Percentiles rank a stretch among this genome's conserved stretches.
Evolutionary conservation across 179 eudicot genomes (phyloP).

Genomic region (Silene vulgaris): DNA sequence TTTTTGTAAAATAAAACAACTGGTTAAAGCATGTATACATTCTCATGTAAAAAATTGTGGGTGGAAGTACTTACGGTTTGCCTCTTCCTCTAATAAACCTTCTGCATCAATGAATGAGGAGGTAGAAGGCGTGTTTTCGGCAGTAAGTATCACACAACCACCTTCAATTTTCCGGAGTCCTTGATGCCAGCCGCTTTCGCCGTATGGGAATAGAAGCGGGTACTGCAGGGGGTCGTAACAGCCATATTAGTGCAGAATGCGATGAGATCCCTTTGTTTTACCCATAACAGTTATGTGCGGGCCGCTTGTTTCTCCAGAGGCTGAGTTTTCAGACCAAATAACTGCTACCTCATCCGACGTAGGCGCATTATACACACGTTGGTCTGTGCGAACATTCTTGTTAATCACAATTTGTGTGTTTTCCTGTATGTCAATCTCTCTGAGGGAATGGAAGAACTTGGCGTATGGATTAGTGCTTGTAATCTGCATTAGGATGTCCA

Average conservation of each 20-base stretch:
- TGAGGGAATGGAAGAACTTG: background rate
- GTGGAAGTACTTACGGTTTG: too few species aligned
- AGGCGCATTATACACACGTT: background rate
- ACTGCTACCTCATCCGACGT: background rate
- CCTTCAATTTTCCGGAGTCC: background rate
- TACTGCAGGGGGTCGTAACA: constrained; percentile 16
- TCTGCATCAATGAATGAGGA: too few species aligned
- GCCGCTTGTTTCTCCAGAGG: background rate
- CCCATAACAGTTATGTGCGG: background rate
- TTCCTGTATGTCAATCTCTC: background rate
- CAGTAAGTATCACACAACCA: too few species aligned
- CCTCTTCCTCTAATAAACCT: too few species aligned
- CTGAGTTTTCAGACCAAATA: background rate
- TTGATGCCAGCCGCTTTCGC: background rate
- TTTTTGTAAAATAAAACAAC: too few species aligned
- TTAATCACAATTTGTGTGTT: background rate
- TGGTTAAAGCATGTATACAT: too few species aligned
- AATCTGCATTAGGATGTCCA: background rate
- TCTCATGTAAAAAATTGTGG: too few species aligned
- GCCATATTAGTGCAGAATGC: constrained; percentile 6
- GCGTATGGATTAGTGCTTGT: constrained; percentile 6
- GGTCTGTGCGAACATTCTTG: background rate
- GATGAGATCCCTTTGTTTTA: background rate
- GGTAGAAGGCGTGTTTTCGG: background rate
- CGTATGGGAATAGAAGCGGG: background rate